phyloP scores from a whole-genome alignment of 2,329 filamentous ascomycete genomes.

The Cladosporium oxysporum region DNA sequence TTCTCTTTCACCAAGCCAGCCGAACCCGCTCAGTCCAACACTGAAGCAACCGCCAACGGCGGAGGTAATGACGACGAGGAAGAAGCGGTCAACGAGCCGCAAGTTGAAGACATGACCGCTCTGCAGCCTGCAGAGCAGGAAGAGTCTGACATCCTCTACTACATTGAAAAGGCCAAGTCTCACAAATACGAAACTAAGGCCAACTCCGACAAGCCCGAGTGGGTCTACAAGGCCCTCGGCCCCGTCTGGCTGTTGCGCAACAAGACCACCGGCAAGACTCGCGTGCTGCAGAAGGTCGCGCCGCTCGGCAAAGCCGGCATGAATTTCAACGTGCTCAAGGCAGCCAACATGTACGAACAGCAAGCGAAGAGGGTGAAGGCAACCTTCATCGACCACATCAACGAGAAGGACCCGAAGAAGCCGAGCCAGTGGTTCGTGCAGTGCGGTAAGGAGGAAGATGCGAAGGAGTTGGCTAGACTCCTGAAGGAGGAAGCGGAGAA shows the following conservation, averaged over 20 bases:
- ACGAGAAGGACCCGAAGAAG: conserved; percentile 50
- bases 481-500: conserved; percentile 47
- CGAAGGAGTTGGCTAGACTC: conserved; percentile 50
- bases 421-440: conserved; percentile 72
- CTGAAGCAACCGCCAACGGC: conserved; percentile 44
- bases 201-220: conserved; percentile 58
- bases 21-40: conserved; percentile 45
- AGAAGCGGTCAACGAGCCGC: conserved; percentile 33
- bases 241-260: conserved; percentile 72
- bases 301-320: conserved; percentile 72
- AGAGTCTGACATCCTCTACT: conserved; percentile 69
- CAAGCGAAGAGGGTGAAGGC: conserved; percentile 50
- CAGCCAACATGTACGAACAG: conserved; percentile 60
- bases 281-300: conserved; percentile 72
- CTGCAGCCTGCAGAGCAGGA: conserved; percentile 62
- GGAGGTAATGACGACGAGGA: conserved; percentile 32
- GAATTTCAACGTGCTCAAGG: conserved; percentile 66
- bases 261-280: conserved; percentile 65
- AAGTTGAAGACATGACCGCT: conserved; percentile 70
- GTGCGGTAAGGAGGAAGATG: conserved; percentile 60
- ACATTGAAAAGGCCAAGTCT: conserved; percentile 67
- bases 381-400: conserved; percentile 29
- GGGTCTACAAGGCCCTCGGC: conserved; percentile 71
- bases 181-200: conserved; percentile 59
- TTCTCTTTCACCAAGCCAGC: conserved; percentile 23